Conservation (phyloP, 2,329 filamentous ascomycete genomes). For the Aspergillus fischeri region DNA sequence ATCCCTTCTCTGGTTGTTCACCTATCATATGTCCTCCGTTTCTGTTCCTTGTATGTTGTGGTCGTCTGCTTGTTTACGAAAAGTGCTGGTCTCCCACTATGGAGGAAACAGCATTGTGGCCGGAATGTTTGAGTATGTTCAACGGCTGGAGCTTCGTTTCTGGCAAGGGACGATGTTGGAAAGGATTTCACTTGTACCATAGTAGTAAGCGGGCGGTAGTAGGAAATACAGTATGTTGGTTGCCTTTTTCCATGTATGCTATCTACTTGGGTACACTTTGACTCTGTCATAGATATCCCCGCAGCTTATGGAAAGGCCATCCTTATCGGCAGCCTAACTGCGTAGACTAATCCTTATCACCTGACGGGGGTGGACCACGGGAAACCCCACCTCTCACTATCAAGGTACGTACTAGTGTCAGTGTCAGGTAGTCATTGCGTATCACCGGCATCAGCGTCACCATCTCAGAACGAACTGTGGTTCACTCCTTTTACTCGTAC, state of each 20-base stretch:
- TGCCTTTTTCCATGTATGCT: neutral
- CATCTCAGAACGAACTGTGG: neutral
- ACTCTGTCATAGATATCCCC: neutral
- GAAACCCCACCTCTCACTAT: neutral
- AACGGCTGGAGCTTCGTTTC: neutral
- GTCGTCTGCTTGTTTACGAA: neutral
- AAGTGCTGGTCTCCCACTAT: neutral
- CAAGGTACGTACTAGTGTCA: neutral
- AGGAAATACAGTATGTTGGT: neutral
- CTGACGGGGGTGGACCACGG: neutral
- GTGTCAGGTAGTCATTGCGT: neutral
- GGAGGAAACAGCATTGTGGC: neutral
- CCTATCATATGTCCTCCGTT: constrained; percentile 3
- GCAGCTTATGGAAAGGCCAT: no score
- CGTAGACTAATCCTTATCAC: neutral
- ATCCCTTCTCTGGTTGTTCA: neutral
- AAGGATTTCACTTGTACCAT: neutral
- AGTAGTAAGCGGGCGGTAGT: neutral
- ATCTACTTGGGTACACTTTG: neutral
- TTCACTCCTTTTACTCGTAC: neutral
- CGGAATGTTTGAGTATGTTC: neutral
- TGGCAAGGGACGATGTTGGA: neutral
- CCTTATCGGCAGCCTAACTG: neutral
- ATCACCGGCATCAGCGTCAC: neutral
- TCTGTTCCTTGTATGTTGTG: constrained; percentile 9